Base-by-base conservation (phyloP, 306 rosid species). In the Cicer arietinum region DNA sequence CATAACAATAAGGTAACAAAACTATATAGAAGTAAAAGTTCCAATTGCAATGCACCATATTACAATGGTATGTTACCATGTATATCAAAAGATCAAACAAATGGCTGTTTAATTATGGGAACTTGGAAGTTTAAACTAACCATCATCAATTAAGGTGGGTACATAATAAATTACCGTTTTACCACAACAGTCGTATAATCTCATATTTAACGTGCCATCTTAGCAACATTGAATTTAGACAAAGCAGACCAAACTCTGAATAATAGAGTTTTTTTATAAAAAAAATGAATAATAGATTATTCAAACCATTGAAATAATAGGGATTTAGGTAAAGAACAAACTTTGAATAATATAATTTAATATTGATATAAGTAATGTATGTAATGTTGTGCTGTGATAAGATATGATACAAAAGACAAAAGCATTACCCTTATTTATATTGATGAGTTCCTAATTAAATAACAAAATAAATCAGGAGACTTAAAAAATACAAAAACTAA, bases 201-300 rank as follows among this genome's bases (percentile, higher is more conserved):
- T 69, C 46, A 5, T 47, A 47, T 47, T 47, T 47, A n/a, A 6
- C 14, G 14, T 50, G 11, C 51, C 62, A 76, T 71, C 82, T 65
- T 18, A 65, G 47, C 35, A 69, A 12, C 42, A 62, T 37, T 17
- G 10, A 73, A 46, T 2, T 54, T 41, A 45, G 17, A 14, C 48
- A 74, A 14, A 12, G 9, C 7, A 25, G 41, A 37, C 17, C 18
- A 61, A 61, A 61, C 45, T 35, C 41, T 58, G 64, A 58, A 58
- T 5, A 58, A 10, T 58, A 30, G 37, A 30, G 37, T 4, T 4
- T 4, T 30, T 30, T 30, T 30, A 2, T 30, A 0, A 3, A 30
- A 30, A 30, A 30, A 30, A 30, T 3, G 42, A 58, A 58, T 5
- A 58, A 10, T 59, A 62, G 40, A 77, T 51, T 58, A 69, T 48